Conservation (phyloP, 768 basidiomycete species). For the Russula virescens region DNA sequence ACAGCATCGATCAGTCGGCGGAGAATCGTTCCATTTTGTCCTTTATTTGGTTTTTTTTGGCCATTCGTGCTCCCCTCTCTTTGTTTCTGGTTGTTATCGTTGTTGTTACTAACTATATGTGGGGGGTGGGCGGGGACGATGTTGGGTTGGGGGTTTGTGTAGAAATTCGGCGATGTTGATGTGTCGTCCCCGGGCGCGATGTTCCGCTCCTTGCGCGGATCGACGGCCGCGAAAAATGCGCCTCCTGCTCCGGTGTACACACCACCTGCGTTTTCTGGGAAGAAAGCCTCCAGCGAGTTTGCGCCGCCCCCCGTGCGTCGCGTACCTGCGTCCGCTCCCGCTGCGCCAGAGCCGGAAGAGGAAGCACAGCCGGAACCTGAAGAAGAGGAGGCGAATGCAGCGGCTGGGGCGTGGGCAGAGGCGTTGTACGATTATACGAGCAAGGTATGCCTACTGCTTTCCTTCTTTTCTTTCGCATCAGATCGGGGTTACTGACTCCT, state of each 20-base stretch:
- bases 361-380: constrained; percentile 29
- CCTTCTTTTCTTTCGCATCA: background rate
- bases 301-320: constrained; percentile 48
- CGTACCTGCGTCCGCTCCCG: background rate
- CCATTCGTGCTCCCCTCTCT: no score
- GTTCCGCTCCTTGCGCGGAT: constrained; percentile 42
- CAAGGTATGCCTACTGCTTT: constrained; percentile 36
- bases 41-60: no score
- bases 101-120: background rate
- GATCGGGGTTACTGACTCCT: background rate
- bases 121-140: background rate
- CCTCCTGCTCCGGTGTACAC: constrained; percentile 33
- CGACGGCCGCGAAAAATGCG: constrained; percentile 38
- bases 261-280: constrained; percentile 36
- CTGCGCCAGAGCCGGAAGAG: constrained; percentile 12
- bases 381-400: constrained; percentile 33
- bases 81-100: background rate
- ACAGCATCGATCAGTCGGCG: no score
- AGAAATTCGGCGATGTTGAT: constrained; percentile 62
- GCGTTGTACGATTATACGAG: constrained; percentile 71
- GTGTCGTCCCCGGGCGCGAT: constrained; percentile 45
- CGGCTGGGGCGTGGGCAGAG: constrained; percentile 72
- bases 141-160: background rate
- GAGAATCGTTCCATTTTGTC: no score
- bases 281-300: constrained; percentile 37